Base-by-base conservation (phyloP, 306 rosid species). In the Cicer bijugum region DNA sequence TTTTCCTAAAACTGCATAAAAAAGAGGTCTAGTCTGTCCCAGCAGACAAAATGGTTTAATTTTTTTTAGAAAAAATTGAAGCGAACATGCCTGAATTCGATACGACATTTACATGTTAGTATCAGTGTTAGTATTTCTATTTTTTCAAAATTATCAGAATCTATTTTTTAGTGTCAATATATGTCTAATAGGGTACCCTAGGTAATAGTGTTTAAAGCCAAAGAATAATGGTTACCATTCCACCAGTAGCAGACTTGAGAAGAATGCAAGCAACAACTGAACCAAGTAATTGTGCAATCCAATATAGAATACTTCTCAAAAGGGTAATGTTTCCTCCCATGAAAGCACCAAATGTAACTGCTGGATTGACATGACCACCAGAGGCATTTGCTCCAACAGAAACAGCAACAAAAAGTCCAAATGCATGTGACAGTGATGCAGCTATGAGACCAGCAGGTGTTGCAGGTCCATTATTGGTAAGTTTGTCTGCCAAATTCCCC, bases 281-380 rank as follows among this genome's bases (percentile, higher is more conserved):
- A 42, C 98, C 98, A 16, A 92, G 83, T 79, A 92, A 67, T 73
- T 92, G 98, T 0, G 86, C 92, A 72, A 92, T 82, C 95, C 92
- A 88, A 50, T 92, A 92, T 84, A 90, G 56, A 66, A 86, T 75
- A 14, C 82, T 77, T 51, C 92, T 86, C 55, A 92, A 67, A 0
- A 89, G 53, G 14, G 92, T 83, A 8, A 92, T 89, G 85, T 90
- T 88, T 45, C 97, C 98, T 39, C 98, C 96, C 5, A 92, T 28
- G 62, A 89, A 86, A 1, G 92, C 96, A 14, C 97, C 97, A 68
- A 90, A 88, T 7, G 95, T 92, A 58, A 92, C 96, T 4, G 95
- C 95, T 39, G 95, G 97, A 65, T 92, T 92, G 38, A 92, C 92
- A 76, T 92, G 98, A 6, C 97, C 98, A 2, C 97, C 98, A 35